Evolutionary conservation across 768 basidiomycete species (phyloP).

Genomic region (Calocera cornea): DNA sequence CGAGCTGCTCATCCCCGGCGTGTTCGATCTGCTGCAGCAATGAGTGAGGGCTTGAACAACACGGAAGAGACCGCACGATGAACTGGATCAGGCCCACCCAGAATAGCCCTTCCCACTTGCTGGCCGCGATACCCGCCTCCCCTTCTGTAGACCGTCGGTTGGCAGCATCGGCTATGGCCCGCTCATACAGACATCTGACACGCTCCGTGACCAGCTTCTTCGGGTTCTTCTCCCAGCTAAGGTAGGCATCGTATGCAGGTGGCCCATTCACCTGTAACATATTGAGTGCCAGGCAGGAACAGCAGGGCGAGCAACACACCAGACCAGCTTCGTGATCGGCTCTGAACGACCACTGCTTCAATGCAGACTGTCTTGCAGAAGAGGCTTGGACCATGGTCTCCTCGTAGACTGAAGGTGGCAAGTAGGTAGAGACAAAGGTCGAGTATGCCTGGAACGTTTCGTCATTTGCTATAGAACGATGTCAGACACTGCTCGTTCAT

Average conservation of each 20-base stretch:
- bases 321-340: slow-evolving; percentile 49
- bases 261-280: not conserved
- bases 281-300: not conserved
- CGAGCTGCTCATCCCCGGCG: slow-evolving; percentile 15
- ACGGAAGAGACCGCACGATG: slow-evolving; percentile 34
- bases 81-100: slow-evolving; percentile 66
- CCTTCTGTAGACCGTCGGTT: slow-evolving; percentile 35
- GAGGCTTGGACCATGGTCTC: slow-evolving; percentile 60
- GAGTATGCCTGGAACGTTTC: slow-evolving; percentile 79
- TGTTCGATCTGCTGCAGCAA: slow-evolving; percentile 30
- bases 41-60: not conserved
- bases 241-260: slow-evolving; percentile 6
- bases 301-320: slow-evolving; percentile 27
- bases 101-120: slow-evolving; percentile 35
- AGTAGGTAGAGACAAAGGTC: slow-evolving; percentile 69
- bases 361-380: slow-evolving; percentile 47
- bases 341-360: slow-evolving; percentile 47
- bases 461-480: slow-evolving; percentile 44
- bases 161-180: slow-evolving; percentile 61
- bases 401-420: slow-evolving; percentile 67
- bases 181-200: slow-evolving; percentile 44
- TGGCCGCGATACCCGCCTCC: slow-evolving; percentile 6
- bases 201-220: slow-evolving; percentile 27
- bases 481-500: not conserved
- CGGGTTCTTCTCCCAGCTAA: slow-evolving; percentile 6